These are phyloP conservation scores for Fusarium odoratissimum DNA, from an alignment of 2,329 filamentous ascomycete genomes.

Conservation along the genomic window DNA sequence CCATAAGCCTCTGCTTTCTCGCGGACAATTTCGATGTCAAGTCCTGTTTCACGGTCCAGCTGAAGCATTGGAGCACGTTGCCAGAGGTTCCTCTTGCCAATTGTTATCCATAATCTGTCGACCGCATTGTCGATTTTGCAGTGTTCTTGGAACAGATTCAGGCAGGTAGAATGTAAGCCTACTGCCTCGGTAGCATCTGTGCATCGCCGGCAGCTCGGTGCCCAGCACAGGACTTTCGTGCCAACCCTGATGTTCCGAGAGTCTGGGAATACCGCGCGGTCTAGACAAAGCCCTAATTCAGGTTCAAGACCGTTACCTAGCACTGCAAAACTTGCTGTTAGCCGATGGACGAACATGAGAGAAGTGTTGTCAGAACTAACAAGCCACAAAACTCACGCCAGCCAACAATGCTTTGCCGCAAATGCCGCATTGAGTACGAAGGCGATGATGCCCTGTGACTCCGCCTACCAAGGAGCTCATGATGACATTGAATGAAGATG, in stretches of 20 bases:
- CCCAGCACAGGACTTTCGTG: background rate
- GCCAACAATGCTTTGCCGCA: background rate
- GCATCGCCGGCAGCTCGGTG: slow-evolving; percentile 2
- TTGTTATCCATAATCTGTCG: slow-evolving; percentile 6
- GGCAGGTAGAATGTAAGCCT: background rate
- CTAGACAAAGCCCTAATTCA: background rate
- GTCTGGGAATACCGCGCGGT: background rate
- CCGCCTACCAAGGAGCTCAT: background rate
- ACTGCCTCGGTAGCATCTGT: background rate
- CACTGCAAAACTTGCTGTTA: background rate
- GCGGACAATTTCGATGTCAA: slow-evolving; percentile 3
- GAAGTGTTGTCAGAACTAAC: background rate
- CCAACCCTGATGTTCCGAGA: background rate
- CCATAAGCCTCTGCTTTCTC: slow-evolving; percentile 5
- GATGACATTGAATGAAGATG: background rate
- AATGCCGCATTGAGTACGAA: slow-evolving; percentile 13
- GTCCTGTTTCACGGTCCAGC: background rate
- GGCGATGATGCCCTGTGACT: background rate
- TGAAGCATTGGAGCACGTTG: slow-evolving; percentile 5
- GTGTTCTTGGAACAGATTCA: background rate
- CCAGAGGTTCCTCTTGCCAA: slow-evolving; percentile 4
- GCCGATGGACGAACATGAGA: rapidly evolving
- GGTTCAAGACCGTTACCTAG: background rate
- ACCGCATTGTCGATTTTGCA: background rate
- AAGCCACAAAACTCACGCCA: background rate